Evolutionary conservation across 1,139 yeast species (phyloP), one percentile per base, ranked within the genome.

Genomic region (Debaryomycetaceae sp.): DNA sequence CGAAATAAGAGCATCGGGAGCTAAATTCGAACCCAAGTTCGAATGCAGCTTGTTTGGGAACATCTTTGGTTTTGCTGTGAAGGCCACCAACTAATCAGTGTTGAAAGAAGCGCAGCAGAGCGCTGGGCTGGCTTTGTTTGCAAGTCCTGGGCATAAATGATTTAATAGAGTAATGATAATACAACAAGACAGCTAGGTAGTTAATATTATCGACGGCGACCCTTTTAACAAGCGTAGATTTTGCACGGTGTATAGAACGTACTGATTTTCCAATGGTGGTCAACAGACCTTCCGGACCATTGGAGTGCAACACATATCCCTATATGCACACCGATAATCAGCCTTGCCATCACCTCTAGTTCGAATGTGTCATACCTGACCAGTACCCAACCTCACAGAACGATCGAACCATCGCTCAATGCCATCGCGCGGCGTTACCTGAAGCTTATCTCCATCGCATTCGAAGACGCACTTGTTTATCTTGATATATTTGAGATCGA

Each of bases 21-120:
- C 58, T 42, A 68, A 64, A 55, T 72, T 54, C 59, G 76, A 72
- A 52, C 60, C 73, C 34, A 73, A 71, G 54, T 73, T 68, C 55
- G 70, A 70, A 56, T 72, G 75, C 38, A 65, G 70, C 38, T 64
- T 73, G 60, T 66, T 74, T 47, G 79, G 79, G 46, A 63, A 72
- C 48, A 54, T 71, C 52, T 73, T 74, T 49, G 75, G 76, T 36
- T 68, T 71, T 47, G 57, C 69, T 38, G 48, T 62, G 41, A 64
- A 39, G 22, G 9, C 24, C 6, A 24, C n/a, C 11, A 37, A 37
- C 31, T 37, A 37, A 23, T 20, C 20, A 17, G 20, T 17, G 20
- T 17, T 17, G 20, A 17, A 17, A 17, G 20, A 17, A 17, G 20
- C 20, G 20, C 20, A 17, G 20, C 20, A 4, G 20, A 4, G 20